Base-by-base conservation (phyloP, 345 rosid species). In the Carallia pectinifolia region DNA sequence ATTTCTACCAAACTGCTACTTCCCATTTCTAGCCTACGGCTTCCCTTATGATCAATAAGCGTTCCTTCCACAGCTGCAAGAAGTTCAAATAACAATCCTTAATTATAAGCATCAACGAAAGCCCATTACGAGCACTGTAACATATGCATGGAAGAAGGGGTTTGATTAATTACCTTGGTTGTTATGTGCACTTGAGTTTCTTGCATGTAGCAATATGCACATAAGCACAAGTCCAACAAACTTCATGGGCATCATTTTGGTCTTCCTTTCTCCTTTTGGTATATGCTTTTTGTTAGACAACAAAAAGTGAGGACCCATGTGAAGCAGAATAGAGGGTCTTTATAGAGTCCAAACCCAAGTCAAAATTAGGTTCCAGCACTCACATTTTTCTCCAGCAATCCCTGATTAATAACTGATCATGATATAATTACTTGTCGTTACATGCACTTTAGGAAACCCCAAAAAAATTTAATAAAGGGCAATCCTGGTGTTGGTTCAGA, bases 261-360 rank as follows among this genome's bases (percentile, higher is more conserved):
- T 33, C 38, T 58, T 44, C 36, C 31, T 60, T 23, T 30, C 64
- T 65, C 39, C 50, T 73, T 69, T 59, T 38, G 65, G 71, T 47
- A 72, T 67, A 12, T 4, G 66, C 40, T 65, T 62, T 50, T 70
- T 54, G 37, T 61, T 44, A 27, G 13, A 15, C 34, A 52, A 33
- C 52, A 54, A 48, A 44, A 53, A 66, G 62, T 71, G 70, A 59
- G 70, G 77, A 81, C 68, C 67, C 79, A 38, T 27, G 66, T 8
- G 66, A 60, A 70, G 81, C 31, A 5, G 27, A 19, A n/a, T 30
- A 50, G 23, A 23, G 29, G 68, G 74, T 68, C 71, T 77, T 82
- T 82, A 77, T 78, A 75, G 78, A 19, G 73, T 69, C 47, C 59
- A 76, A 81, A 58, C 60, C 39, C 68, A 73, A 76, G 81, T 79